Percentiles rank a stretch among this genome's conserved stretches.
phyloP scores from a whole-genome alignment of 371 early-diverging fungal species.

The Rhizopus delemar region DNA sequence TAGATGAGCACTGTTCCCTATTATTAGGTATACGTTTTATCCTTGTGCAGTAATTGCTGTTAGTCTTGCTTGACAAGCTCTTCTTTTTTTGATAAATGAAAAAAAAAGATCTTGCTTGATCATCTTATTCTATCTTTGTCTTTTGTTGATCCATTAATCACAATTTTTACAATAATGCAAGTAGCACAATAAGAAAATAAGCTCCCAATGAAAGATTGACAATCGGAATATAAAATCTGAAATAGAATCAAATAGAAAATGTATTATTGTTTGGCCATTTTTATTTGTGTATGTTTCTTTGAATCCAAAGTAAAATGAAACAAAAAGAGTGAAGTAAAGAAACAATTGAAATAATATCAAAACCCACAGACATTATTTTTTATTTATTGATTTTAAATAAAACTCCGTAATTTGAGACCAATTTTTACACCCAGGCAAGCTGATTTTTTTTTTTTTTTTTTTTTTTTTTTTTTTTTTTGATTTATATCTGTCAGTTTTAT shows the following conservation, averaged over 20 bases:
- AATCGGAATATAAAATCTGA: conserved; percentile 3
- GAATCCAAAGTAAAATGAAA: background rate
- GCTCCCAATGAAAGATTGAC: background rate
- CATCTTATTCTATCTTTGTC: too few species aligned
- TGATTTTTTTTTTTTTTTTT: background rate
- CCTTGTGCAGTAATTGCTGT: too few species aligned
- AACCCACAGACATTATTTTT: background rate
- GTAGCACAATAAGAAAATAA: too few species aligned
- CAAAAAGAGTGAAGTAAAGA: background rate
- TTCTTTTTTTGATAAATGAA: background rate
- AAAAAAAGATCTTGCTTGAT: background rate
- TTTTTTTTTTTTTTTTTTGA: background rate
- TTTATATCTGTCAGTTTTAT: background rate
- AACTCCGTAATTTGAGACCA: conserved; percentile 1
- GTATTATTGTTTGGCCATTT: background rate
- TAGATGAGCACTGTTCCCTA: too few species aligned
- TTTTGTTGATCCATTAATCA: too few species aligned
- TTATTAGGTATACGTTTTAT: too few species aligned
- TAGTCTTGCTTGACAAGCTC: too few species aligned
- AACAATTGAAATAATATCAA: too few species aligned
- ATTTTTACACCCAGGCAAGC: background rate
- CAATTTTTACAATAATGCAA: too few species aligned
- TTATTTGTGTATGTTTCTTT: background rate
- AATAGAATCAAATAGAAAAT: background rate
- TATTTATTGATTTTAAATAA: background rate